phyloP scores from a whole-genome alignment of 305 asterid species.

The Nicotiana rustica region DNA sequence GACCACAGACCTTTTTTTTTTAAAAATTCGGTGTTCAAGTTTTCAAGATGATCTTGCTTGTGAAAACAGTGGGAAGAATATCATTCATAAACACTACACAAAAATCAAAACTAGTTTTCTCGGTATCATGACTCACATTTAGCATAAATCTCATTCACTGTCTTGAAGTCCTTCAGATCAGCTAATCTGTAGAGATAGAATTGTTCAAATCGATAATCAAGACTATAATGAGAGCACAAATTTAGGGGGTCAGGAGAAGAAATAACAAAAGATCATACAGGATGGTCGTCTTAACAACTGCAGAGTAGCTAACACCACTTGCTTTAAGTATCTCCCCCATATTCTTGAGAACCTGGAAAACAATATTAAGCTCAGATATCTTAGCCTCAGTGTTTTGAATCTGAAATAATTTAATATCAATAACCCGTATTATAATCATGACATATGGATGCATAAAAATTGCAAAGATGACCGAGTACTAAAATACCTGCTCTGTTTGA shows the following conservation, averaged over 20 bases:
- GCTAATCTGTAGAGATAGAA: slow-evolving; percentile 67
- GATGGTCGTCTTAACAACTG: slow-evolving; percentile 60
- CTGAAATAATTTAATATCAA: too few relatives aligned
- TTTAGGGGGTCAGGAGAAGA: slow-evolving; percentile 12
- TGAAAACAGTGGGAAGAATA: not conserved
- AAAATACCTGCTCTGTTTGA: slow-evolving; percentile 82
- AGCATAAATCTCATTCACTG: slow-evolving; percentile 85
- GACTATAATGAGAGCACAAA: not conserved
- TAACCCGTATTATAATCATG: too few relatives aligned
- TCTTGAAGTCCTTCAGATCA: slow-evolving; percentile 88
- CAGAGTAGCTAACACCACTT: slow-evolving; percentile 50
- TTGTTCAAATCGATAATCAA: not conserved
- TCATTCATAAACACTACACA: not conserved
- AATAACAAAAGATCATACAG: slow-evolving; percentile 40
- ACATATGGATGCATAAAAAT: too few relatives aligned
- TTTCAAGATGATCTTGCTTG: not conserved
- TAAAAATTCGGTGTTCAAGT: not conserved
- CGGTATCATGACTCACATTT: slow-evolving; percentile 64
- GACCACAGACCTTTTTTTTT: too few relatives aligned
- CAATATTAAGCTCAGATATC: not conserved
- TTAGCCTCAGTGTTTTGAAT: not conserved
- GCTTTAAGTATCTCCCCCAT: slow-evolving; percentile 70
- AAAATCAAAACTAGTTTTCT: not conserved
- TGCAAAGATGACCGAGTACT: not conserved
- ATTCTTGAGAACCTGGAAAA: slow-evolving; percentile 54